These are phyloP conservation scores for Quercus mongolica DNA, from an alignment of 306 rosid species.

Conservation along the genomic window DNA sequence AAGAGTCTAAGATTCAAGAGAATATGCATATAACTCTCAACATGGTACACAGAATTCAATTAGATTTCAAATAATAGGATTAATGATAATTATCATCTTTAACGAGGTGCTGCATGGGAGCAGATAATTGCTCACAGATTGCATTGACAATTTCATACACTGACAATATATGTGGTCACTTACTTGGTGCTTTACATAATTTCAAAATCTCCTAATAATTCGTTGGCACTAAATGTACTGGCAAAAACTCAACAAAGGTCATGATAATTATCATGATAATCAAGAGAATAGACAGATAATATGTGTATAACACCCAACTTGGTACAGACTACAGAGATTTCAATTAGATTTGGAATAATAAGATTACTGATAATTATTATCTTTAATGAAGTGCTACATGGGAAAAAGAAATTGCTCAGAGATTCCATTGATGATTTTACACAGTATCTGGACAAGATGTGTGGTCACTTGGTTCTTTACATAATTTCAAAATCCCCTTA, in stretches of 20 bases:
- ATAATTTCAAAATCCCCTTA: not conserved
- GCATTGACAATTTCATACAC: not conserved
- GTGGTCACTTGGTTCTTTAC: not conserved
- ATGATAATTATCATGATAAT: not conserved
- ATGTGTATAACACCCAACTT: not conserved
- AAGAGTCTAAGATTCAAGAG: not conserved
- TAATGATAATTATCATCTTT: too few species aligned
- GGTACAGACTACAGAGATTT: not conserved
- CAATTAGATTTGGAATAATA: not conserved
- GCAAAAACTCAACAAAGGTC: constrained; percentile 16
- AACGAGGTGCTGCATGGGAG: not conserved
- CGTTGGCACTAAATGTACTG: not conserved
- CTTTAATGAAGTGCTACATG: not conserved
- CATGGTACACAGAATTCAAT: not conserved
- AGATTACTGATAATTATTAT: too few species aligned
- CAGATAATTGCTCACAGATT: not conserved
- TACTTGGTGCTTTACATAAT: not conserved
- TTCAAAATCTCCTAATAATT: not conserved
- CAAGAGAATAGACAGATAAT: too few species aligned
- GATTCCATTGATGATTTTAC: not conserved
- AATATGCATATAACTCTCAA: not conserved
- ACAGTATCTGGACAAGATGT: not conserved
- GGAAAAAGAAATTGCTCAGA: not conserved
- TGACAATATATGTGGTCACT: not conserved
- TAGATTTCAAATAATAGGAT: not conserved